phyloP scores from a whole-genome alignment of 108 stramenopile species.

The Stephanodiscus triporus region DNA sequence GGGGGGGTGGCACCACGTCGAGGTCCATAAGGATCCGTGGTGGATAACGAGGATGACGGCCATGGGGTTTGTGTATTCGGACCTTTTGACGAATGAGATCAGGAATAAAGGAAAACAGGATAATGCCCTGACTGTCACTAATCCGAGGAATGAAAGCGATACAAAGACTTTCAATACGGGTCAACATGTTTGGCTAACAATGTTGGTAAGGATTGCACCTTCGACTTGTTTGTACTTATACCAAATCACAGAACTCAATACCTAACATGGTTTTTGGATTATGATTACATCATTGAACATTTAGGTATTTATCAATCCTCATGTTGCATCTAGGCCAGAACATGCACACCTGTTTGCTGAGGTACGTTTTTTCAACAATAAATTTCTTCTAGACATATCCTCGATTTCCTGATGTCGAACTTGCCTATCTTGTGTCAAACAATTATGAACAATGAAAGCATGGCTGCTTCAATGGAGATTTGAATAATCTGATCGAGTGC shows the following conservation, averaged over 20 bases:
- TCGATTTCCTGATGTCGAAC: background rate
- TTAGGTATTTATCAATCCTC: constrained; percentile 56
- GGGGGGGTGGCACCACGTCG: constrained; percentile 79
- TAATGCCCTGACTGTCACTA: background rate
- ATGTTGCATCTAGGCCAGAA: constrained; percentile 45
- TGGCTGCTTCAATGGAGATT: background rate
- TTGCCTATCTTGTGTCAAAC: background rate
- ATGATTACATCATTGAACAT: background rate
- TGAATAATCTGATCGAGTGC: background rate
- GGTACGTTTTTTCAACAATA: background rate
- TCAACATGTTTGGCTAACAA: constrained; percentile 48
- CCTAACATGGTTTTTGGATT: background rate
- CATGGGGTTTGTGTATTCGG: constrained; percentile 63
- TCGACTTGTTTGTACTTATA: background rate
- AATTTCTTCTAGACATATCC: background rate
- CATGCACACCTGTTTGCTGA: background rate
- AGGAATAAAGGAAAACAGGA: constrained; percentile 38
- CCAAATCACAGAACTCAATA: background rate
- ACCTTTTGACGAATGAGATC: constrained; percentile 43
- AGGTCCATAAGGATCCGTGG: constrained; percentile 59
- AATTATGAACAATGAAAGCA: background rate
- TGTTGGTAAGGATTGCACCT: constrained; percentile 22
- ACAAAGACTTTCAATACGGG: constrained; percentile 15
- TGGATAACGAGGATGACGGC: constrained; percentile 68
- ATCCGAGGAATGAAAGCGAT: background rate